phyloP scores from a whole-genome alignment of 179 eudicot species.

The Spinacia oleracea region DNA sequence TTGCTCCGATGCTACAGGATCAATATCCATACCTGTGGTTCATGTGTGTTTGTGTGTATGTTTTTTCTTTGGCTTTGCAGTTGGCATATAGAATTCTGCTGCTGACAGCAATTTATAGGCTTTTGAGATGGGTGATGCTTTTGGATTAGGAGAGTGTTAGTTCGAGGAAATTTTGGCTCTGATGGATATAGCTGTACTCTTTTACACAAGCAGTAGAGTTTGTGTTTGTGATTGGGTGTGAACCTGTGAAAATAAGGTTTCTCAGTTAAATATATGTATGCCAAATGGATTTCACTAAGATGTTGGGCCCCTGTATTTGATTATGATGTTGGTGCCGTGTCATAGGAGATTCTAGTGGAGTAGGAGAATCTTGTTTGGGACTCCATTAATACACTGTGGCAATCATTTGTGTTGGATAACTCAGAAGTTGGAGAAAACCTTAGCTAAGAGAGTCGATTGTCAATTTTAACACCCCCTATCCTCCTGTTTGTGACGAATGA shows the following conservation, averaged over 20 bases:
- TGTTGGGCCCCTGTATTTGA: too few species aligned
- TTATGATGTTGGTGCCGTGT: constrained; percentile 12
- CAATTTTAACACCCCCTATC: too few species aligned
- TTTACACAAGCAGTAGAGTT: not conserved
- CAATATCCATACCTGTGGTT: not conserved
- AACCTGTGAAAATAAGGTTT: not conserved
- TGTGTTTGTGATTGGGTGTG: constrained; percentile 16
- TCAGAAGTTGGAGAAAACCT: not conserved
- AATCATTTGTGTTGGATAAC: not conserved
- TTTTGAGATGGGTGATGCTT: not conserved
- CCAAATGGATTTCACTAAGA: constrained; percentile 8
- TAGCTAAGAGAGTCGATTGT: not conserved
- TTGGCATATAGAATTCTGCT: not conserved
- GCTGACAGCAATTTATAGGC: constrained; percentile 14
- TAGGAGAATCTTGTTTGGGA: constrained; percentile 3
- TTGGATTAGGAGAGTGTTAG: not conserved
- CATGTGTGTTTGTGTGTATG: not conserved
- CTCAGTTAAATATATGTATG: not conserved
- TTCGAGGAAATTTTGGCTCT: constrained; percentile 14
- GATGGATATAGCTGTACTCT: constrained; percentile 4
- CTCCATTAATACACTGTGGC: not conserved
- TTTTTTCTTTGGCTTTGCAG: not conserved
- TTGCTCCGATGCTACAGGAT: constrained; percentile 17
- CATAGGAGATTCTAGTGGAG: constrained; percentile 15
- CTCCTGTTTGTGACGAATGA: too few species aligned